A percentile compares a stretch with the other conserved stretches of the same genome.
phyloP scores from a whole-genome alignment of 1,284 basidiomycete genomes.

The Rhodotorula sp. region DNA sequence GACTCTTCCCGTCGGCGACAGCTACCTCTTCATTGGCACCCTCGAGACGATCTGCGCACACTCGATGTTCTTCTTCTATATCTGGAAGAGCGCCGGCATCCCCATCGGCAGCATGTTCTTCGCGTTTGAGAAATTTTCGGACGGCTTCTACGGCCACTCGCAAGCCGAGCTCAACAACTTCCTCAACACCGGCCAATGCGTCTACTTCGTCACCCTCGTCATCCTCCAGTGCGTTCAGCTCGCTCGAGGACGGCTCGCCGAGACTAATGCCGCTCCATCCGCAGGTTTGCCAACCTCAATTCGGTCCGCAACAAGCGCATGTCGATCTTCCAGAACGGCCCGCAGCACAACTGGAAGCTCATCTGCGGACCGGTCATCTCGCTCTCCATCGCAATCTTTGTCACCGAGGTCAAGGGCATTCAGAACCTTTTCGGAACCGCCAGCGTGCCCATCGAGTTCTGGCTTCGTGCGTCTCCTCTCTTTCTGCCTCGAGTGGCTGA shows the following conservation, averaged over 20 bases:
- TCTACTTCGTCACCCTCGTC: slow-evolving; percentile 1
- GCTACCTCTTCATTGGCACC: neutral
- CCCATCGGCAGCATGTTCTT: neutral
- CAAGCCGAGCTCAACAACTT: slow-evolving; percentile 3
- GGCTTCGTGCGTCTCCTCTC: neutral
- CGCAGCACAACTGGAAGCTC: neutral
- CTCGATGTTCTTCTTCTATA: slow-evolving; percentile 2
- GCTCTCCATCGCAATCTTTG: slow-evolving; percentile 1
- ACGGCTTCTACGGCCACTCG: slow-evolving; percentile 1
- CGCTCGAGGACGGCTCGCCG: too few relatives aligned
- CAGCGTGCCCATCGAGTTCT: neutral
- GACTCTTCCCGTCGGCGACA: too few relatives aligned
- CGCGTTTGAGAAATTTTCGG: neutral
- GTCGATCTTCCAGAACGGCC: too few relatives aligned
- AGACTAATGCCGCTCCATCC: too few relatives aligned
- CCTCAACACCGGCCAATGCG: slow-evolving; percentile 4
- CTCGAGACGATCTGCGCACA: slow-evolving; percentile 3
- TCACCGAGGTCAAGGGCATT: slow-evolving; percentile 2
- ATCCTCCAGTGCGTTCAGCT: neutral
- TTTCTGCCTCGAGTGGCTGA: too few relatives aligned
- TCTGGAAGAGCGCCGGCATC: neutral
- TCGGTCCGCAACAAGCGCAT: neutral
- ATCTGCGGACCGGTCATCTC: neutral
- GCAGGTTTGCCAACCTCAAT: neutral
- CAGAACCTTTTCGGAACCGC: neutral